Evolutionary conservation across 352 stramenopile genomes (phyloP).

Genomic region (Thalassiosira gravida): DNA sequence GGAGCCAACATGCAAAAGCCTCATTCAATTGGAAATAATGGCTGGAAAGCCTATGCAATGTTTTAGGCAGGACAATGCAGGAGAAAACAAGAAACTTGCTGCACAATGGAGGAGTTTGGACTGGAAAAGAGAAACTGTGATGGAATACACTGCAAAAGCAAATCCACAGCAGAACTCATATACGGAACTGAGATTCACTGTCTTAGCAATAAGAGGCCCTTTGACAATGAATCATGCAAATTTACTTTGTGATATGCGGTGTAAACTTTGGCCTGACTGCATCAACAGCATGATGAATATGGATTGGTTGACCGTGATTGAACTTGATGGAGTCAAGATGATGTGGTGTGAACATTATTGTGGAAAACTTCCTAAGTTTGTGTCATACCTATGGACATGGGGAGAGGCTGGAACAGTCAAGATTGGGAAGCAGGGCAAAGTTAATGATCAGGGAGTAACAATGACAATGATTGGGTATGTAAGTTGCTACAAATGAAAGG

Average conservation of each 20-base stretch:
- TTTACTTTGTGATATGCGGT: slow-evolving; percentile 1
- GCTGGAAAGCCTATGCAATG: slow-evolving; percentile 22
- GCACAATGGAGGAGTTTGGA: slow-evolving; percentile 4
- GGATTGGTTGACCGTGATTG: slow-evolving; percentile 31
- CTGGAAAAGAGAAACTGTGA: slow-evolving; percentile 22
- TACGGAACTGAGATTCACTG: slow-evolving; percentile 33
- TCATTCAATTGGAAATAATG: slow-evolving; percentile 15
- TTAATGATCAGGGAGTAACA: background rate
- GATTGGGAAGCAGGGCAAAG: background rate
- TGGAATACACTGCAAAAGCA: slow-evolving; percentile 37
- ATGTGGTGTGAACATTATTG: too few relatives aligned
- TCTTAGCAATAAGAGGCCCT: slow-evolving; percentile 11
- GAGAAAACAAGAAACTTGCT: slow-evolving; percentile 26
- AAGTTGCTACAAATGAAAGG: background rate
- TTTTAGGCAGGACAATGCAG: slow-evolving; percentile 41
- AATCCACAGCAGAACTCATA: slow-evolving; percentile 52
- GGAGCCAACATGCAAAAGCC: slow-evolving; percentile 11
- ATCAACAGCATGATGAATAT: slow-evolving; percentile 23
- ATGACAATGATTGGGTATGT: background rate
- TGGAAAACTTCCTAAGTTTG: too few relatives aligned
- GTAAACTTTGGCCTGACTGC: slow-evolving; percentile 15
- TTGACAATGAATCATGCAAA: slow-evolving; percentile 33
- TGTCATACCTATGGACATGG: slow-evolving; percentile 16
- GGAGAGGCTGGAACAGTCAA: slow-evolving; percentile 2
- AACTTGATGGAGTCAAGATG: too few relatives aligned